Evolutionary conservation across 371 early-diverging fungal species (phyloP), one percentile per base, ranked within the genome.

Genomic region (Lichtheimia ramosa): DNA sequence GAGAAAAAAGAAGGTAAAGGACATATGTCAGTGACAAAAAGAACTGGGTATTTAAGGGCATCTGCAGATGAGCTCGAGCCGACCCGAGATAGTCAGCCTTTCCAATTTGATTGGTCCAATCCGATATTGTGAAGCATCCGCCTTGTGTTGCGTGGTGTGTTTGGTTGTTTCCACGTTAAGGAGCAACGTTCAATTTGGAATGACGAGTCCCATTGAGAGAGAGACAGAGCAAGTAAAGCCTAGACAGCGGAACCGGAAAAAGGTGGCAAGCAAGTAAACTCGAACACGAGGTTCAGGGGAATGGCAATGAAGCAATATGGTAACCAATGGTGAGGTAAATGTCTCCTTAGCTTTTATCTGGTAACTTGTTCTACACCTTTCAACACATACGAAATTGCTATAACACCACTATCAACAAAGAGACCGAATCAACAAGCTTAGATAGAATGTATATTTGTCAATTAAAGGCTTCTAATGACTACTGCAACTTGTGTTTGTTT

Each of bases 221-320:
- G 46, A 5, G 18, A 2, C 15, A n/a, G n/a, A 46, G n/a, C 10
- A 46, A 18, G 46, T 46, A 46, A 34, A 46, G 46, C 21, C 46
- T 46, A n/a, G 46, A 13, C 46, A 46, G 46, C 46, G 18, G 46
- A 46, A 21, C 46, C 46, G 18, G 46, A 46, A 46, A n/a, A 18
- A 21, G 46, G 21, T 18, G 21, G n/a, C 46, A 21, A 46, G 46
- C 46, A 46, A 46, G 46, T 46, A 46, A 21, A 21, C 34, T 34
- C 34, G 46, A 46, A 46, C 46, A 46, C 46, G 46, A 46, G 46
- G 46, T 46, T 46, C 46, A 46, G 46, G 46, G 46, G 46, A 46
- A 18, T 46, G 18, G 21, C 1, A 18, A 21, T 46, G 46, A 18
- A 21, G 18, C 6, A 46, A 46, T 18, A 46, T 46, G 46, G 46